Conservation (phyloP, 108 stramenopile species). For the Cyclotella kingstonii region DNA sequence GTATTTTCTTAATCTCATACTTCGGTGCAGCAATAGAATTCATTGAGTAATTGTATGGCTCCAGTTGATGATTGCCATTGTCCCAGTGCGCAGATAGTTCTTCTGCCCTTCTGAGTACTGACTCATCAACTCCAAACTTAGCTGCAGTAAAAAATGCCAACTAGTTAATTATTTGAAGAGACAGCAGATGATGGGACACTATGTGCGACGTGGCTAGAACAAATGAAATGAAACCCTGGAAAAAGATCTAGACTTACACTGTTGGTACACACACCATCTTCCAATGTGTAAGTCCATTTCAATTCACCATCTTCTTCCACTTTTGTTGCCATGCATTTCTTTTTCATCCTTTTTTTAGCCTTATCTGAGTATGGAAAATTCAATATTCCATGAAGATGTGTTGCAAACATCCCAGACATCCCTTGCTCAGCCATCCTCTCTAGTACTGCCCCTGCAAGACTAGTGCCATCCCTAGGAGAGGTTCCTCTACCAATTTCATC, state of each 20-base stretch:
- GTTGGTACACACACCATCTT: conserved; percentile 85
- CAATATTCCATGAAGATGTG: conserved; percentile 58
- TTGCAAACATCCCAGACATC: conserved; percentile 88
- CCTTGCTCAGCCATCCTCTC: conserved; percentile 64
- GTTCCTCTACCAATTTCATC: conserved; percentile 97
- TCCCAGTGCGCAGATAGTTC: conserved; percentile 47
- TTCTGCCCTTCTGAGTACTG: conserved; percentile 70
- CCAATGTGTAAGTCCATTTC: conserved; percentile 81
- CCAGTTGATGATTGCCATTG: conserved; percentile 3
- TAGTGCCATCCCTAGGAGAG: conserved; percentile 83
- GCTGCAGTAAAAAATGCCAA: conserved; percentile 84
- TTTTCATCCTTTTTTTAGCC: conserved; percentile 35
- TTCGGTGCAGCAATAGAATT: not conserved
- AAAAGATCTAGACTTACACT: conserved; percentile 19
- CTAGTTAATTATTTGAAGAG: not conserved
- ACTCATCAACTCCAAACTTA: conserved; percentile 69
- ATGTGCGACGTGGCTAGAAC: not conserved
- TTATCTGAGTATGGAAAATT: conserved; percentile 19
- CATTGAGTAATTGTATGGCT: not conserved
- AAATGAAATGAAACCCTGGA: not conserved
- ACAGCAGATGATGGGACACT: not conserved
- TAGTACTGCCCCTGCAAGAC: conserved; percentile 82
- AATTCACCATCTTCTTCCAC: conserved; percentile 32
- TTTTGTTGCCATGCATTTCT: conserved; percentile 39
- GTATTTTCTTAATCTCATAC: conserved; percentile 10